A percentile compares a stretch with the other conserved stretches of the same genome.
These are phyloP conservation scores for Penicillium sp. DNA, from an alignment of 2,329 filamentous ascomycete species.

Conservation along the genomic window DNA sequence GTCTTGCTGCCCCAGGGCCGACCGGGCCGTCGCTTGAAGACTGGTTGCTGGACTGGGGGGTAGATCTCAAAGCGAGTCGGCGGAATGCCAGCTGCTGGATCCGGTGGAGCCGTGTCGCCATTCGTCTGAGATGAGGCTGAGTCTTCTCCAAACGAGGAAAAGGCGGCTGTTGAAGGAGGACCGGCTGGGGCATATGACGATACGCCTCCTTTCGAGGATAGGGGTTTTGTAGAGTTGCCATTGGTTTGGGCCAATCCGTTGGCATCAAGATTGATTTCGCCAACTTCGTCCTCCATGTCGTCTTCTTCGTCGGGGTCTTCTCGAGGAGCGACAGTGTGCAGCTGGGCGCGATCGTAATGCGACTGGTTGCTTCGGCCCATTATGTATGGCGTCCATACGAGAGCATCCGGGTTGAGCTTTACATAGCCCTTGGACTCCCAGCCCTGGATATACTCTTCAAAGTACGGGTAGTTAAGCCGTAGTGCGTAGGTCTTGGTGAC, in stretches of 20 bases:
- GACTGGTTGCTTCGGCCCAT: conserved; percentile 84
- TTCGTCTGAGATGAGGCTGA: conserved; percentile 15
- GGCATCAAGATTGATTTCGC: conserved; percentile 1
- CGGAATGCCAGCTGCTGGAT: conserved; percentile 35
- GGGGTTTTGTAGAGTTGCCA: conserved; percentile 11
- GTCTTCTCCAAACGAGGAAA: conserved; percentile 13
- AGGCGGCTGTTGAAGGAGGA: conserved; percentile 32
- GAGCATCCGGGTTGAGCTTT: conserved; percentile 70
- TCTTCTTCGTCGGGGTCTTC: conserved; percentile 59
- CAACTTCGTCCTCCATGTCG: conserved; percentile 17
- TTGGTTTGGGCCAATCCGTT: conserved; percentile 9
- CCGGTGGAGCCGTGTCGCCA: conserved; percentile 22
- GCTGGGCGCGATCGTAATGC: conserved; percentile 76
- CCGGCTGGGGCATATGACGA: conserved; percentile 27
- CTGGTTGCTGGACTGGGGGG: conserved; percentile 36
- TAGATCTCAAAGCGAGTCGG: conserved; percentile 42
- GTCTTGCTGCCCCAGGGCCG: conserved; percentile 35
- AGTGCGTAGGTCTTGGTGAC: conserved; percentile 85
- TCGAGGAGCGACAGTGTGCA: conserved; percentile 82
- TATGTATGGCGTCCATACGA: conserved; percentile 95
- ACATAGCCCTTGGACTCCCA: conserved; percentile 89
- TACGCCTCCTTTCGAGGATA: conserved; percentile 1
- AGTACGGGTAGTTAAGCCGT: conserved; percentile 79
- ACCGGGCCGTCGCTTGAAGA: conserved; percentile 33
- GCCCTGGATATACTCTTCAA: conserved; percentile 79